Base-by-base conservation (phyloP, 768 basidiomycete species). In the Kwoniella bestiolae region DNA sequence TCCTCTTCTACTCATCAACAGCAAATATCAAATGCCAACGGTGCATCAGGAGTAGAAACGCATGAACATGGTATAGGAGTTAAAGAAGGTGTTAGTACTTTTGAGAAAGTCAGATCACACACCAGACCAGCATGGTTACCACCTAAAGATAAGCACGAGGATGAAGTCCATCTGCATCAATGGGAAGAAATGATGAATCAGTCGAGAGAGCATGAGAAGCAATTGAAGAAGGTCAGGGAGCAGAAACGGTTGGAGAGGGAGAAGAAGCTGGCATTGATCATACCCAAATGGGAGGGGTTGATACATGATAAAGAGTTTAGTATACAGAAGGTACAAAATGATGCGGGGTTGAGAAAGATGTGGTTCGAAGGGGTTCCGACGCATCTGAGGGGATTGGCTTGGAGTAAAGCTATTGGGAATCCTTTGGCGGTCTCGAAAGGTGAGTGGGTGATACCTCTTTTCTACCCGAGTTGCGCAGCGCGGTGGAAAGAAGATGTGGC, bases 151-250 rank as follows among this genome's bases (percentile, higher is more conserved):
- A 70, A 69, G 52, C 71, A 69, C 8, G 79, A 80, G 57, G 79
- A 80, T 38, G 74, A 77, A 55, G 57, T 61, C 25, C 79, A 80
- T 66, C 65, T 75, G 25, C 71, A 77, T 60, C 68, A 76, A 47
- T 80, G 79, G 79, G 75, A 78, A 59, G 65, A 69, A 46, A 79
- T 80, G 72, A 80, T 80, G 79, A 66, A 68, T 3, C 73, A 77
- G 26, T 61, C 73, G 2, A 31, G 72, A 56, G 70, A 70, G 38
- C 67, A 69, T 34, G 79, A 78, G 61, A 61, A 58, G 65, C 72
- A 63, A 57, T 34, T 61, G 21, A 50, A 63, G 8, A 75, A 74
- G 56, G 41, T 56, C 11, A 59, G 45, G 11, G 69, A 74, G 28
- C 44, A 56, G 7, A 52, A 61, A 26, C 50, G 71, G 45, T 23